Base-by-base conservation (phyloP, 768 basidiomycete species). In the Pulveroboletus sp. region DNA sequence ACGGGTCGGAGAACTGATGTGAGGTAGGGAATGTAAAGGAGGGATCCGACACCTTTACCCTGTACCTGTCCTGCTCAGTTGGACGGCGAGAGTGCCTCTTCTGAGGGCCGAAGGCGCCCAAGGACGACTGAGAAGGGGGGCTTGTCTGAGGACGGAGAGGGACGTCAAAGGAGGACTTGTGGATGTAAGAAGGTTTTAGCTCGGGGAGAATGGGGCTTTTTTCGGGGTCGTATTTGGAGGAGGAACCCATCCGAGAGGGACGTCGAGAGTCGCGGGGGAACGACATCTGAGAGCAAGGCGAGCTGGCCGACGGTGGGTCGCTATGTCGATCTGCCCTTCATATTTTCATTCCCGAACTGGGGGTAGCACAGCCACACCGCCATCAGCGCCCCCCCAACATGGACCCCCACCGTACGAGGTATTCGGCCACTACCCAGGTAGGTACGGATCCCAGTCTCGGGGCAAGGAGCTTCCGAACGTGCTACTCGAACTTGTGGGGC, bases 171-270 rank as follows among this genome's bases (percentile, higher is more conserved):
- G 73, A 80, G 54, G 69, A 67, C 51, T 61, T 62, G 56, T 56
- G 70, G 26, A 51, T 31, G 10, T 55, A 50, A 18, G 55, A 32
- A 8, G 52, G 55, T 15, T 50, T 57, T 50, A 56, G 32, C 46
- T 49, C 52, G 41, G 50, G 3, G 12, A 18, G 17, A 51, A 39
- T 15, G 17, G 61, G 49, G 38, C 60, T 47, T 11, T 63, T 63
- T 62, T 72, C 73, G 61, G 74, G 76, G 66, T 78, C 77, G 51
- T 73, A 74, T 51, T 74, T 70, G 42, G 83, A 83, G 31, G 82
- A 79, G 8, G 83, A 81, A 18, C 75, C 68, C 57, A 74, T 81
- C 65, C 74, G 73, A 14, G 80, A 77, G 26, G 67, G 66, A 49
- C 73, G 77, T 36, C 73, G 58, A 31, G 44, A 15, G 31, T 57